Evolutionary conservation across 441 rosid genomes (phyloP), one percentile per base, ranked within the genome.

Genomic region (Erodium moschatum): DNA sequence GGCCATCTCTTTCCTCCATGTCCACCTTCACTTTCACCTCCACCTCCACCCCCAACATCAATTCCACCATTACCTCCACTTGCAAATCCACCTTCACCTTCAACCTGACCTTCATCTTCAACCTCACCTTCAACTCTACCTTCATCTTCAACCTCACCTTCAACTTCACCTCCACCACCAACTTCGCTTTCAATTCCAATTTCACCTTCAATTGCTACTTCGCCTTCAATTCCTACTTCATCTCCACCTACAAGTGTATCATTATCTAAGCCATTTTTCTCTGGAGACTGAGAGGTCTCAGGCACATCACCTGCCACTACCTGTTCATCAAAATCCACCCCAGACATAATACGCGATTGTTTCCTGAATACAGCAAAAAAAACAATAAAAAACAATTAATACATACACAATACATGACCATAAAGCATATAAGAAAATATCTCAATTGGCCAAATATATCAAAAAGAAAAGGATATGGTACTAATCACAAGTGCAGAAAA

Each of bases 1-100:
- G 70, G 77, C 77, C 77, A 74, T 70, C 24, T 74, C 64, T 74
- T 70, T 60, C 71, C 77, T 4, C 58, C 73, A 8, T 16, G 63
- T 56, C 7, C 73, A 19, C 35, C 33, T n/a, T 7, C 40, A 64
- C 16, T 20, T 18, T 0, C 48, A 42, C 11, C 38, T 3, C 6
- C 6, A 38, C 44, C 52, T 46, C 52, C 52, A 46, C 52, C 15
- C 12, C 15, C 15, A 46, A 46, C 15, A 0, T 9, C 52, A 46
- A 46, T 9, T 46, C 9, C 16, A 13, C 16, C 38, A 33, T 33
- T 33, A 33, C 4, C 48, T 42, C 48, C 48, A 42, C 48, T 11
- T 42, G 48, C 12, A 42, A 42, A 9, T 42, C 48, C 48, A 42
- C 11, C 48, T 8, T 11, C 48, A 42, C 48, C 48, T 8, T 42